phyloP scores from a whole-genome alignment of 179 eudicot species.

The Camellia oleifera region DNA sequence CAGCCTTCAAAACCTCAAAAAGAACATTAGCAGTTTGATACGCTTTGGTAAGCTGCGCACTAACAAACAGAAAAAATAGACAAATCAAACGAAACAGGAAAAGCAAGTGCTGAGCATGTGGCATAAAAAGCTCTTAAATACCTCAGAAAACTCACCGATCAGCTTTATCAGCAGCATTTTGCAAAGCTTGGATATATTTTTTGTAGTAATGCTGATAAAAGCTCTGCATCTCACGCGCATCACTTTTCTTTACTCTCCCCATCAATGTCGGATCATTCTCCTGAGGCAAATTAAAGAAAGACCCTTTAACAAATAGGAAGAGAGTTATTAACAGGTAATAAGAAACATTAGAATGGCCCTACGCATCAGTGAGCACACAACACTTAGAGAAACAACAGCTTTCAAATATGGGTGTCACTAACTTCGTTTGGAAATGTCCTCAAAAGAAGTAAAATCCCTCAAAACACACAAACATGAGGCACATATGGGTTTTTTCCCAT shows the following conservation, averaged over 20 bases:
- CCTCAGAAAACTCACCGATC: constrained; percentile 68
- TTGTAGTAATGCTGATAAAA: constrained; percentile 97
- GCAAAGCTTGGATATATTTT: constrained; percentile 94
- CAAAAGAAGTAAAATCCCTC: no score
- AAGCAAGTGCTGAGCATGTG: background rate
- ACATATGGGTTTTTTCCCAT: no score
- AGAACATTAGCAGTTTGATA: constrained; percentile 99
- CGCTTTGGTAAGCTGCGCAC: constrained; percentile 98
- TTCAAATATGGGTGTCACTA: background rate
- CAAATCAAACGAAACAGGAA: constrained; percentile 14
- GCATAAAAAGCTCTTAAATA: background rate
- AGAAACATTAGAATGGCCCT: background rate
- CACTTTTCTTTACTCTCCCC: constrained; percentile 95
- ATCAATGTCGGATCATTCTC: constrained; percentile 95
- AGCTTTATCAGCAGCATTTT: constrained; percentile 96
- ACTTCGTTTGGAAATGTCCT: background rate
- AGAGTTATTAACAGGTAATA: background rate
- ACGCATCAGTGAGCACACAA: no score
- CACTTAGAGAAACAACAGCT: background rate
- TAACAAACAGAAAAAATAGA: constrained; percentile 29
- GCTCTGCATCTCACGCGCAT: constrained; percentile 99
- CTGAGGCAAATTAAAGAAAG: constrained; percentile 31
- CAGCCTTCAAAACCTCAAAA: constrained; percentile 97
- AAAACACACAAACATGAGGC: no score
- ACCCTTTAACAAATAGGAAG: constrained; percentile 1